Percentiles rank a stretch among this genome's conserved stretches.
Evolutionary conservation across 176 grass and related monocot species (phyloP).

Genomic region (Elaeis guineensis): DNA sequence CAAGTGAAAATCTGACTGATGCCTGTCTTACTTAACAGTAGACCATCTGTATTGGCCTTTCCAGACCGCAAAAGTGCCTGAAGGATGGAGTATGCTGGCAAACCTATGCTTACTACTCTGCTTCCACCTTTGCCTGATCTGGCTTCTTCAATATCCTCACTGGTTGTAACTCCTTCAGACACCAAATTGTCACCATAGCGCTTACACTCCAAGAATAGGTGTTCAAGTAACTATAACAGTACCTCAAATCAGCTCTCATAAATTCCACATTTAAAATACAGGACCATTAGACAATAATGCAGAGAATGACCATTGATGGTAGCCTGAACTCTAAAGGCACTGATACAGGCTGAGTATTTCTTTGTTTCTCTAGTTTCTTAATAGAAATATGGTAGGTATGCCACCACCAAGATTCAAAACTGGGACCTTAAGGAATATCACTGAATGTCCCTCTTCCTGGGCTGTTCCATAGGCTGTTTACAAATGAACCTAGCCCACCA

Average conservation of each 20-base stretch:
- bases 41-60: constrained; percentile 46
- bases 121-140: constrained; percentile 67
- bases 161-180: constrained; percentile 48
- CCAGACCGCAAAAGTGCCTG: constrained; percentile 61
- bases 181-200: constrained; percentile 59
- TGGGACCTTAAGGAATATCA: no score
- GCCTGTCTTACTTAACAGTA: constrained; percentile 49
- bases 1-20: no score
- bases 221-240: constrained; percentile 57
- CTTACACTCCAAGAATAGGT: constrained; percentile 72
- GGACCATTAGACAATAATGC: no score
- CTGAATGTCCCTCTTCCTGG: no score
- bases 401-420: no score
- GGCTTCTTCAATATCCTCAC: constrained; percentile 73
- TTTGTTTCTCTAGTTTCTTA: no score
- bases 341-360: no score
- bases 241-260: constrained; percentile 8
- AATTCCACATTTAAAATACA: background rate
- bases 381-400: no score
- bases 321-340: no score
- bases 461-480: no score
- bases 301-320: no score
- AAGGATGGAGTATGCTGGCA: constrained; percentile 92
- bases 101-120: constrained; percentile 60
- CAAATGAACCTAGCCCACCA: no score